Evolutionary conservation across 495 filamentous ascomycete genomes (phyloP).

Genomic region (Neurospora sp.): DNA sequence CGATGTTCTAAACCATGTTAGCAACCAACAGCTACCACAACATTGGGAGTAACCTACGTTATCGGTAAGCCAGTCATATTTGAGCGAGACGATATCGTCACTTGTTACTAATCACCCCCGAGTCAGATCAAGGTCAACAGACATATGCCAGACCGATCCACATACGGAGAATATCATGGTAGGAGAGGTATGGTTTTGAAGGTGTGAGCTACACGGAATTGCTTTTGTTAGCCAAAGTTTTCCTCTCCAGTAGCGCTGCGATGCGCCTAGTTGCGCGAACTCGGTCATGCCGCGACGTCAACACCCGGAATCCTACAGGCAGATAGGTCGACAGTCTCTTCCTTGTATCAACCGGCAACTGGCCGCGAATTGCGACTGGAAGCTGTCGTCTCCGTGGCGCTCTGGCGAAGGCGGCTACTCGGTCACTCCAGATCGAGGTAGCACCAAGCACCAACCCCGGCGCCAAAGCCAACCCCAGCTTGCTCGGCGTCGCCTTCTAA

Average conservation of each 20-base stretch:
- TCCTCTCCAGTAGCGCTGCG: neutral
- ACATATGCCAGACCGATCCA: neutral
- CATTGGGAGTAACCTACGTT: constrained; percentile 51
- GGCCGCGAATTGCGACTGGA: neutral
- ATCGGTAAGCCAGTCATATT: constrained; percentile 96
- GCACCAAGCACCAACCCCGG: neutral
- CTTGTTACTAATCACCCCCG: constrained; percentile 26
- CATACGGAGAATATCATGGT: constrained; percentile 38
- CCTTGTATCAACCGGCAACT: neutral
- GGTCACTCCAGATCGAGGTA: neutral
- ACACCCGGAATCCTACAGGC: neutral
- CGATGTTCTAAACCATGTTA: constrained; percentile 52
- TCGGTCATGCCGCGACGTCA: neutral
- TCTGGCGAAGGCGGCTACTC: neutral
- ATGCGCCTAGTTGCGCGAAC: neutral
- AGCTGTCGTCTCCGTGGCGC: neutral
- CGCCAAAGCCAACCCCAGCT: neutral
- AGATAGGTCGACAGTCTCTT: neutral
- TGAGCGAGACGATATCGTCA: constrained; percentile 79
- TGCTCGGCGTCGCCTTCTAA: neutral
- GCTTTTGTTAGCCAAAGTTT: neutral
- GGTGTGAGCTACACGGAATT: constrained; percentile 20
- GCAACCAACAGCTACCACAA: constrained; percentile 7
- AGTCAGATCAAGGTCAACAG: constrained; percentile 6
- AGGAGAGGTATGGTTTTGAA: constrained; percentile 31